Evolutionary conservation across 129 eudicot species (phyloP), one percentile per base, ranked within the genome.

Genomic region (Dittrichia graveolens): DNA sequence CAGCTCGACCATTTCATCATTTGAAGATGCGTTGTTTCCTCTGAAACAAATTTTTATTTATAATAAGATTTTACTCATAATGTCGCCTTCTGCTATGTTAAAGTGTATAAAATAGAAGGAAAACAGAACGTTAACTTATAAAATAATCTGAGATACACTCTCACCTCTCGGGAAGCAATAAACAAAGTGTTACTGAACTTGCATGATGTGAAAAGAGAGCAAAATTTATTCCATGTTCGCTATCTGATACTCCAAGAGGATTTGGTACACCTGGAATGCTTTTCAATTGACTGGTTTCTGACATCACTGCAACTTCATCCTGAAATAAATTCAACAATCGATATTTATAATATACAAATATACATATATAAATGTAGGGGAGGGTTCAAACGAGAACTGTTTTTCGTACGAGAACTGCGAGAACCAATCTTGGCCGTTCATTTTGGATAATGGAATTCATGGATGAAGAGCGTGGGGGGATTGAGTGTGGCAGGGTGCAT

Each of bases 161-260:
- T 34, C 74, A 90, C 96, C 90, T 87, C 65, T 77, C 88, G 5
- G 81, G 88, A 76, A 86, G 97, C 31, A 76, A 72, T 72, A 95
- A 83, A 73, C 97, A 86, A 75, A 95, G 97, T 37, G 87, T 86
- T 67, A 90, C 96, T 7, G 97, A 81, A 68, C 87, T 88, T 52
- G 97, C 97, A 84, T 95, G 88, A 74, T 83, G 91, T 19, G 99
- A 88, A 75, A 84, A 95, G 77, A 95, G 79, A 19, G 99, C 89
- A 65, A 95, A 95, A 76, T 95, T 95, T 55, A 85, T 83, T 67
- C 99, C 99, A 41, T 75, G 84, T 80, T 90, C 96, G 18, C 81
- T 83, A 81, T 86, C 91, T 10, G 96, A 88, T 42, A 86, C 97
- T 66, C 99, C 99, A 73, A 95, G 78, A 24, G 99, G 99, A 80